A percentile compares a stretch with the other conserved stretches of the same genome.
These are phyloP conservation scores for Sarocladium oryzae DNA, from an alignment of 2,329 filamentous ascomycete genomes.

Conservation along the genomic window DNA sequence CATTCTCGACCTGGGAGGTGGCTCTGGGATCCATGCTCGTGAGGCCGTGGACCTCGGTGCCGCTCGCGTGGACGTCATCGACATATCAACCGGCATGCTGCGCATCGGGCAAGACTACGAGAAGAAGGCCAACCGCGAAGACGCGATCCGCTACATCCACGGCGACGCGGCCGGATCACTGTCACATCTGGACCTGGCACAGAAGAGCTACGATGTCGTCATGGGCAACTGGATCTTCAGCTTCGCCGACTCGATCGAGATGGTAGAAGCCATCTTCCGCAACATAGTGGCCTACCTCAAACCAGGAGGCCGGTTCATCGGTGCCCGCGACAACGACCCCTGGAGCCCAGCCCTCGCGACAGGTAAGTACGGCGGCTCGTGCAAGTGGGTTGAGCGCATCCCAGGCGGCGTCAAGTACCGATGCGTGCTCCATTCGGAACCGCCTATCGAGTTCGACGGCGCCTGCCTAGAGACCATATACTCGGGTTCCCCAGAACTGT, in stretches of 20 bases:
- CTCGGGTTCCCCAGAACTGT: background rate
- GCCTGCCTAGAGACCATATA: slow-evolving; percentile 1
- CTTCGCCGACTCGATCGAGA: slow-evolving; percentile 18
- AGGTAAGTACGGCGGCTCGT: slow-evolving; percentile 5
- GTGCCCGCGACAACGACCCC: slow-evolving; percentile 14
- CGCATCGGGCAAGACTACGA: background rate
- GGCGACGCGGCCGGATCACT: slow-evolving; percentile 16
- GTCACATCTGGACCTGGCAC: slow-evolving; percentile 4
- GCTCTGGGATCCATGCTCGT: background rate
- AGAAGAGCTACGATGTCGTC: slow-evolving; percentile 22
- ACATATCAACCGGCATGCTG: slow-evolving; percentile 5
- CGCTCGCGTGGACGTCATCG: slow-evolving; percentile 5
- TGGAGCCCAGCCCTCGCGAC: background rate
- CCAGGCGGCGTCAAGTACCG: background rate
- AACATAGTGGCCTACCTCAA: slow-evolving; percentile 20
- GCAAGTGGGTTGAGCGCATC: background rate
- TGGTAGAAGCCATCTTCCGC: slow-evolving; percentile 22
- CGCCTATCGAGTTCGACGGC: background rate
- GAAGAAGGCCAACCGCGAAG: slow-evolving; percentile 5
- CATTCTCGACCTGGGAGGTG: slow-evolving; percentile 7
- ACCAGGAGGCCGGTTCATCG: slow-evolving; percentile 22
- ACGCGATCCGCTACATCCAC: slow-evolving; percentile 18
- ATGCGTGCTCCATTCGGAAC: background rate
- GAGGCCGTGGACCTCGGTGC: slow-evolving; percentile 3
- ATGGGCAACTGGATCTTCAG: slow-evolving; percentile 28